Percentiles rank a stretch among this genome's conserved stretches.
Evolutionary conservation across 768 basidiomycete genomes (phyloP).

Genomic region (Leccinum disarticulatum): DNA sequence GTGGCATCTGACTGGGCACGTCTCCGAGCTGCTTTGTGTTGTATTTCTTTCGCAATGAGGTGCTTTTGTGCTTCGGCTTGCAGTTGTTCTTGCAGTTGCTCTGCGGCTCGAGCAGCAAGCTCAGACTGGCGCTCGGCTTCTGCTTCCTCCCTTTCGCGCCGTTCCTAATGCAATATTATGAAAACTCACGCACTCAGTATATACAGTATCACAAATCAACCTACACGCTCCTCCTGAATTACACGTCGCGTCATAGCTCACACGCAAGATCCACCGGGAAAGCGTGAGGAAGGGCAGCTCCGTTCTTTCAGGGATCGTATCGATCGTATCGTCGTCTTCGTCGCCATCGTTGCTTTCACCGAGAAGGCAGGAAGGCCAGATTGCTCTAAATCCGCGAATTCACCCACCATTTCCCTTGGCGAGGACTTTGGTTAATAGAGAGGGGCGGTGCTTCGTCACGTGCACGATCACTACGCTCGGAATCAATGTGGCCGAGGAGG

Average conservation of each 20-base stretch:
- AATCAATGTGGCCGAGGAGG: too few species aligned
- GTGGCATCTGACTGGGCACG: conserved; percentile 72
- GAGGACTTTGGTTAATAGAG: too few species aligned
- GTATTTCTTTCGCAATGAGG: conserved; percentile 42
- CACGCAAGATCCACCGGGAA: too few species aligned
- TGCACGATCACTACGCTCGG: too few species aligned
- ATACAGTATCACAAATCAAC: conserved; percentile 15
- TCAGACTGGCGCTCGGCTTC: conserved; percentile 52
- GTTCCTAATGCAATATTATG: conserved; percentile 39
- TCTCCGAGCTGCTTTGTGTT: conserved; percentile 52
- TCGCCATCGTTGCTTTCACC: too few species aligned
- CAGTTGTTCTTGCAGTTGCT: conserved; percentile 65
- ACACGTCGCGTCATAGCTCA: conserved; percentile 66
- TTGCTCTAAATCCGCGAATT: too few species aligned
- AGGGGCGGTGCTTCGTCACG: too few species aligned
- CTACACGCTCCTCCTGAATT: conserved; percentile 63
- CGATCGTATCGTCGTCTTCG: too few species aligned
- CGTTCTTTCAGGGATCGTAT: too few species aligned
- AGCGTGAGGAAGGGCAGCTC: too few species aligned
- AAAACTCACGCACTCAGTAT: neutral
- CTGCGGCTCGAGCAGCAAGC: conserved; percentile 50
- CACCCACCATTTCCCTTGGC: too few species aligned
- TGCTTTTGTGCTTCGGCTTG: conserved; percentile 64
- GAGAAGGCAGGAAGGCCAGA: too few species aligned
- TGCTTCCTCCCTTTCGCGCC: conserved; percentile 54